A percentile compares a stretch with the other conserved stretches of the same genome.
These are phyloP conservation scores for Boletus fagicola DNA, from an alignment of 768 basidiomycete species.

Conservation along the genomic window DNA sequence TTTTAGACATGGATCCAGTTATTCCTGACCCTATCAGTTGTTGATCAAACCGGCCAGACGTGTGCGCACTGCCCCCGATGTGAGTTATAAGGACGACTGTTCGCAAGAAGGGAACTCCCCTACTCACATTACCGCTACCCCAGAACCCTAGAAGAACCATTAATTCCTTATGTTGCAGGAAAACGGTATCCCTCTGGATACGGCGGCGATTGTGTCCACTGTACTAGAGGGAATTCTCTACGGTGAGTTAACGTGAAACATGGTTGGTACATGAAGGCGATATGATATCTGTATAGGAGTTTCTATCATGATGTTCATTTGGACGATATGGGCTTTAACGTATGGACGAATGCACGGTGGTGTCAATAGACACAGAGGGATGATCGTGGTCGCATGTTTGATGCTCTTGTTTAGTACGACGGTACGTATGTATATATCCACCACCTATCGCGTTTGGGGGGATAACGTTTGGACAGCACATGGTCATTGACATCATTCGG, in stretches of 20 bases:
- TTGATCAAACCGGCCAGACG: not conserved
- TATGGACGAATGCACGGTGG: not conserved
- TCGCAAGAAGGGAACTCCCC: not conserved
- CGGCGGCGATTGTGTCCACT: slow-evolving; percentile 22
- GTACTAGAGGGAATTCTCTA: not conserved
- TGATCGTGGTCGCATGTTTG: slow-evolving; percentile 19
- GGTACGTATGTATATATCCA: slow-evolving; percentile 7
- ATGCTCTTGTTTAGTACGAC: slow-evolving; percentile 21
- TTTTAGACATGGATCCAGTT: not conserved
- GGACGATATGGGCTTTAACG: slow-evolving; percentile 24
- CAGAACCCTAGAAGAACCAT: not conserved
- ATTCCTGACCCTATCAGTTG: not conserved
- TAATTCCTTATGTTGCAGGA: not conserved
- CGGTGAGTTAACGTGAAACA: not conserved
- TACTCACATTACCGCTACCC: not conserved
- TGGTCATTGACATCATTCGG: slow-evolving; percentile 20
- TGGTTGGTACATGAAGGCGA: not conserved
- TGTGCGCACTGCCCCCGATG: not conserved
- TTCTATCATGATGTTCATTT: slow-evolving; percentile 32
- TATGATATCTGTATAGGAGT: slow-evolving; percentile 20
- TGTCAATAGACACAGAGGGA: slow-evolving; percentile 5
- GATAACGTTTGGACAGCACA: slow-evolving; percentile 5
- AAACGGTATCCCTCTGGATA: slow-evolving; percentile 19
- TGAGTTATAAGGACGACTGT: not conserved
- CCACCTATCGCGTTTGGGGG: not conserved